phyloP scores from a whole-genome alignment of 1,139 yeast genomes.

The Williopsis jadinii region DNA sequence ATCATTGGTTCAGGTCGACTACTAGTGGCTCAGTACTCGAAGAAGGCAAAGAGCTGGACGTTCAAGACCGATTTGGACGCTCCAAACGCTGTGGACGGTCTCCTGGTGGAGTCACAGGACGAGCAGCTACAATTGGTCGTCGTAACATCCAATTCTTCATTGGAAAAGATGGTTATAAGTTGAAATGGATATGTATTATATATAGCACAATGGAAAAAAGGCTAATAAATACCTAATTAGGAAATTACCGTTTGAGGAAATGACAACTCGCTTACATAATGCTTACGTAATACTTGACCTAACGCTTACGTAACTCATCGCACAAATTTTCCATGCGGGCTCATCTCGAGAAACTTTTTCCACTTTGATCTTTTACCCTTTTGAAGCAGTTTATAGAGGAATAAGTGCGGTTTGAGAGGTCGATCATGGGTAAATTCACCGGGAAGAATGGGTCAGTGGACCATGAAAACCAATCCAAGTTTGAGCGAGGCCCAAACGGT shows the following conservation, averaged over 20 bases:
- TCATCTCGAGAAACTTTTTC: neutral
- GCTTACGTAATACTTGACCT: too few species aligned
- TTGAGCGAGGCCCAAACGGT: slow-evolving; percentile 21
- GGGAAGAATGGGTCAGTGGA: slow-evolving; percentile 16
- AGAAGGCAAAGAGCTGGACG: slow-evolving; percentile 14
- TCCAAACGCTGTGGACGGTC: slow-evolving; percentile 8
- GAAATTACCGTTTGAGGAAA: too few species aligned
- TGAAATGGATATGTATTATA: too few species aligned
- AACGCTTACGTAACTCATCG: too few species aligned
- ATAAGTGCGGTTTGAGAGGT: too few species aligned
- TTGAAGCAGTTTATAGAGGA: too few species aligned
- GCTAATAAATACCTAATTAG: too few species aligned
- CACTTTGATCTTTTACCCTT: too few species aligned
- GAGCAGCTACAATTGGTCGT: slow-evolving; percentile 2
- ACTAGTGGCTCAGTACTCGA: slow-evolving; percentile 15
- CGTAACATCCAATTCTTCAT: neutral
- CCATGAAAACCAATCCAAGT: slow-evolving; percentile 23
- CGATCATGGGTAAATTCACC: slow-evolving; percentile 14
- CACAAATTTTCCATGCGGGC: neutral
- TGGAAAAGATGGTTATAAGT: too few species aligned
- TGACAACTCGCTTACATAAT: too few species aligned
- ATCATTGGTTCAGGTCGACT: neutral
- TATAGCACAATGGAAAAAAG: too few species aligned
- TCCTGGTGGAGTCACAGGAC: slow-evolving; percentile 7
- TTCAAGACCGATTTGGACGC: slow-evolving; percentile 7